These are phyloP conservation scores for Exidia glandulosa DNA, from an alignment of 768 basidiomycete species.

Conservation along the genomic window DNA sequence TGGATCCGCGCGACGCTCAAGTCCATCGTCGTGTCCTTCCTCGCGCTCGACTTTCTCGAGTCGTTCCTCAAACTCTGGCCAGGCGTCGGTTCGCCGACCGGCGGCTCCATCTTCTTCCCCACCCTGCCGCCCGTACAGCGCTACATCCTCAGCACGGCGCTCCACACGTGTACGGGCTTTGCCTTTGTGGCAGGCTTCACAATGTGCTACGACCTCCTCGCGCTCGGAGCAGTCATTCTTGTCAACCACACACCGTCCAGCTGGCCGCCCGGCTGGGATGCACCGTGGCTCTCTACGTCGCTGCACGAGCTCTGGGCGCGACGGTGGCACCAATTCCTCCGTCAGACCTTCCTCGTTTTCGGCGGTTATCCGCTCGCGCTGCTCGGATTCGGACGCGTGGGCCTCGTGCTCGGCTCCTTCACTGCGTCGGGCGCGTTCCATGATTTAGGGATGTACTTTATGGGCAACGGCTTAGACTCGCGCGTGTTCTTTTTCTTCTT, in stretches of 20 bases:
- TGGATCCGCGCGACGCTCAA: conserved; percentile 47
- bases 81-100: conserved; percentile 46
- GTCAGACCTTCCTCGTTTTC: conserved; percentile 60
- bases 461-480: conserved; percentile 49
- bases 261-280: conserved; percentile 67
- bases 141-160: conserved; percentile 52
- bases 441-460: conserved; percentile 52
- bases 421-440: conserved; percentile 69
- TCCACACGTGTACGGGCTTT: conserved; percentile 50
- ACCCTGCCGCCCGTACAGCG: conserved; percentile 38
- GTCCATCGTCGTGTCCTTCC: conserved; percentile 41
- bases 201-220: conserved; percentile 51
- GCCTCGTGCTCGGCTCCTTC: conserved; percentile 64
- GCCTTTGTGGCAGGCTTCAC: conserved; percentile 55
- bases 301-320: conserved; percentile 64
- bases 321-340: conserved; percentile 69
- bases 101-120: conserved; percentile 60
- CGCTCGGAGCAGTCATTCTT: conserved; percentile 47
- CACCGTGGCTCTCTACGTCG: conserved; percentile 58
- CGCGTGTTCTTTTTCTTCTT: conserved; percentile 55
- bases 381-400: conserved; percentile 23
- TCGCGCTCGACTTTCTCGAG: conserved; percentile 53
- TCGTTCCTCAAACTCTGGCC: conserved; percentile 57
- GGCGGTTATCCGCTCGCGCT: conserved; percentile 43
- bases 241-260: conserved; percentile 38